Conservation (phyloP, 2,329 filamentous ascomycete genomes). For the Colletotrichum sublineola region DNA sequence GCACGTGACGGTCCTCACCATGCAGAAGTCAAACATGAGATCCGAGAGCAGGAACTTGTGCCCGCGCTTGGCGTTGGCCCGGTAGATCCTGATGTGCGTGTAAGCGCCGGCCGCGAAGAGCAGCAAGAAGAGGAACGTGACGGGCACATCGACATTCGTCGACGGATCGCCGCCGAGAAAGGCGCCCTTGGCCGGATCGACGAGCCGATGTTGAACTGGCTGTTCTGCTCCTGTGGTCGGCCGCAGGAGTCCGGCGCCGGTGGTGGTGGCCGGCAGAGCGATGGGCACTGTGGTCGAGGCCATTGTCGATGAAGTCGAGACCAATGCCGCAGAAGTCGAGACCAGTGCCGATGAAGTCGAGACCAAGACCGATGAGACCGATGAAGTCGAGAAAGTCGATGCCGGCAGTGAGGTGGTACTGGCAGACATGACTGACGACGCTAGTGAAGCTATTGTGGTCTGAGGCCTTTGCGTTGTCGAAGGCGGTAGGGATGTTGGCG, state of each 20-base stretch:
- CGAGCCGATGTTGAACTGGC: conserved; percentile 3
- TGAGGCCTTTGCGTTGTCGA: background rate
- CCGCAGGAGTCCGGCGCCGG: conserved; percentile 5
- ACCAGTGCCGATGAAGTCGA: background rate
- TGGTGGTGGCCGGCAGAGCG: conserved; percentile 34
- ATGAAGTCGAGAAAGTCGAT: no score
- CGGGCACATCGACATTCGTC: conserved; percentile 44
- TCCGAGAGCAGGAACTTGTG: conserved; percentile 57
- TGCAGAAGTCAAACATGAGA: conserved; percentile 55
- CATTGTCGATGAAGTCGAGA: background rate
- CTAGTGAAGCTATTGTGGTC: background rate
- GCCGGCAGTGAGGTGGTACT: no score
- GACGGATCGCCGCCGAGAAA: conserved; percentile 38
- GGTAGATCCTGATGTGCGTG: conserved; percentile 47
- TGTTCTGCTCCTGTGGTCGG: conserved; percentile 5
- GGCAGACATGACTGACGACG: no score
- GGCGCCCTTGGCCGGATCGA: conserved; percentile 29
- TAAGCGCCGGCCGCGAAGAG: conserved; percentile 46
- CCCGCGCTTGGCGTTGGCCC: conserved; percentile 49
- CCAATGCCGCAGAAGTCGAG: no score
- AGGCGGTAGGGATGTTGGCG: no score
- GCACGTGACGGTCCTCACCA: conserved; percentile 52
- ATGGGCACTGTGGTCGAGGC: background rate
- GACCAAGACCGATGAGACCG: no score
- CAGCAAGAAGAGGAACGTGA: conserved; percentile 47